Conservation (phyloP, 139 green algal species). For the Coelastrella sp. region DNA sequence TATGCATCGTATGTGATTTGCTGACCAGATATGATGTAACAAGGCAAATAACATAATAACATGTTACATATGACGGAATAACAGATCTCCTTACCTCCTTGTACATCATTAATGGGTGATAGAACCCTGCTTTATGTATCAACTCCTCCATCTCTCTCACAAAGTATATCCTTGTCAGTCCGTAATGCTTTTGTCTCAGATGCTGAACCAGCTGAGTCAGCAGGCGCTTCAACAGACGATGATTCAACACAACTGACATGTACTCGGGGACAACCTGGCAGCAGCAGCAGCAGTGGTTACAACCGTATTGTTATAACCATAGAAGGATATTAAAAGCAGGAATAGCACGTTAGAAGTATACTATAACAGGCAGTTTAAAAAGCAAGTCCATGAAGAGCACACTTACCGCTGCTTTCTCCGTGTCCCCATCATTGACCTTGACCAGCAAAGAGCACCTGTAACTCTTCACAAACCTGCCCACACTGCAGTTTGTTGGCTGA, state of each 20-base stretch:
- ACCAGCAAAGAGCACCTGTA: constrained; percentile 8
- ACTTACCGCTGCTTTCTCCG: neutral
- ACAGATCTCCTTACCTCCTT: neutral
- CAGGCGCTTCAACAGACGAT: constrained; percentile 12
- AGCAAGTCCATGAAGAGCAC: neutral
- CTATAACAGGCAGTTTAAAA: neutral
- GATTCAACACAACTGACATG: neutral
- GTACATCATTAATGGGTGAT: constrained; percentile 18
- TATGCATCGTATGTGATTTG: too few species aligned
- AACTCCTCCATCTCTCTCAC: constrained; percentile 30
- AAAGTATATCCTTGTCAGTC: constrained; percentile 23
- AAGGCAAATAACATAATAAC: neutral
- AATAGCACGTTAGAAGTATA: neutral
- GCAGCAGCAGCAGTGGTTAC: neutral
- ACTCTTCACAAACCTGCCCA: neutral
- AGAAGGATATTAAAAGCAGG: too few species aligned
- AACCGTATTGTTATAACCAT: too few species aligned
- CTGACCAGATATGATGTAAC: too few species aligned
- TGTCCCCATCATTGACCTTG: neutral
- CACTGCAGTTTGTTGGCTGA: neutral
- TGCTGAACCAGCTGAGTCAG: neutral
- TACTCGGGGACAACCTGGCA: constrained; percentile 7
- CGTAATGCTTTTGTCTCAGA: constrained; percentile 18
- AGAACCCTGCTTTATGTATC: neutral
- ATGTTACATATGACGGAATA: neutral